Base-by-base conservation (phyloP, 371 early-diverging fungal species). In the Saksenaea vasiformis region DNA sequence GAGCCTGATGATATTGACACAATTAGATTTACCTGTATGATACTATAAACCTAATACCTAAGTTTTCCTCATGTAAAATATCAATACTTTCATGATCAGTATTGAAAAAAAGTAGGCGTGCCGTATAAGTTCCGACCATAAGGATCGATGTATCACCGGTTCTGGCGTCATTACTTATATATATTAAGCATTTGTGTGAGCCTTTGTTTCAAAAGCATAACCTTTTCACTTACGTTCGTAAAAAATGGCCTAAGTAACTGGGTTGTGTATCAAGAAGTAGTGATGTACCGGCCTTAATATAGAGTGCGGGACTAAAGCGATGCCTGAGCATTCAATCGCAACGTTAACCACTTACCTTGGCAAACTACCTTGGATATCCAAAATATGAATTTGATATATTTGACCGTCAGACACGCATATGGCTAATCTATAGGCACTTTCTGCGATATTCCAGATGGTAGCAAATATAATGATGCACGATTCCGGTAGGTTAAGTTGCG, bases 231-330 rank as follows among this genome's bases (percentile, higher is more conserved):
- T 59, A 66, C 66, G 47, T 56, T 1, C 59, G 31, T 28, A 37
- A n/a, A 31, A 72, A 66, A 36, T 57, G 38, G 4, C 44, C 55
- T 11, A 72, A 35, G 19, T 44, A 68, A 24, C 72, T 72, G 5
- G 66, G 66, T 2, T 64, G 63, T 1, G 19, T 43, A 1, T 60
- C 5, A 8, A 72, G 3, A 5, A 24, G 26, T 14, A 65, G 34
- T 22, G 56, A 24, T 4, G 34, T 26, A 19, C 17, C 26, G 13
- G 26, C 22, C 24, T 54, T 34, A 15, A 17, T 15, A 13, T 8
- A 53, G 53, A 22, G 53, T 19, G 22, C 10, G 1, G 22, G 26
- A 17, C 60, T 59, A 59, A 58, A 11, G 44, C 24, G 7, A 39
- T 17, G 1, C 15, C 2, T 17, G 64, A 59, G 22, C 62, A 55